Percentiles rank a stretch among this genome's conserved stretches.
Evolutionary conservation across 73 alveolate species (phyloP).

Genomic region (Paramecium sonneborni): DNA sequence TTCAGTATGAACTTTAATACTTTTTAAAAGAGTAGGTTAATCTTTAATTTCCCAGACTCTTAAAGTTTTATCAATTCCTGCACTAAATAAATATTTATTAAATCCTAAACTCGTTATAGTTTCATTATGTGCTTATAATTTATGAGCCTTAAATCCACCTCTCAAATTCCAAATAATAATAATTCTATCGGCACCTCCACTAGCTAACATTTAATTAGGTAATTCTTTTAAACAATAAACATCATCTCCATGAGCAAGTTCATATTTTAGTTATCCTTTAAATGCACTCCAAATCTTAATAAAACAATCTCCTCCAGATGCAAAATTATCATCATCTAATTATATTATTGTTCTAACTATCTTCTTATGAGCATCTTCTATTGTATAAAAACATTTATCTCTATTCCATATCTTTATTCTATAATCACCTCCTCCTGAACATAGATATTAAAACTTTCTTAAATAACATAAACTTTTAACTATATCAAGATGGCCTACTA

Average conservation of each 20-base stretch:
- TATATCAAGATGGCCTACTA: not conserved
- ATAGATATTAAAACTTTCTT: not conserved
- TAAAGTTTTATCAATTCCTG: not conserved
- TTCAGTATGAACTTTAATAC: not conserved
- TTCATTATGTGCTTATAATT: constrained; percentile 37
- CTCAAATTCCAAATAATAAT: constrained; percentile 12
- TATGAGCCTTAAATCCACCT: constrained; percentile 15
- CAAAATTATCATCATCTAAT: constrained; percentile 21
- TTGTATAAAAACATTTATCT: constrained; percentile 29
- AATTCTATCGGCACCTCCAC: constrained; percentile 33
- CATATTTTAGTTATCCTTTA: constrained; percentile 3
- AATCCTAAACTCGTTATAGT: not conserved
- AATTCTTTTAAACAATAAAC: not conserved
- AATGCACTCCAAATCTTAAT: not conserved
- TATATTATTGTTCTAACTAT: not conserved
- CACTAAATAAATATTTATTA: constrained; percentile 21
- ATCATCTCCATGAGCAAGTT: constrained; percentile 39
- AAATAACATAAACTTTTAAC: not conserved
- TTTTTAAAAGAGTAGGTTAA: not conserved
- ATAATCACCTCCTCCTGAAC: constrained; percentile 42
- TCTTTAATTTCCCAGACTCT: constrained; percentile 36
- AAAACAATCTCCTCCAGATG: not conserved
- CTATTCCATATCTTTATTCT: constrained; percentile 31
- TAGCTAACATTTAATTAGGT: constrained; percentile 2
- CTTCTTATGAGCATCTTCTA: constrained; percentile 48